phyloP scores from a whole-genome alignment of 2,329 filamentous ascomycete genomes.

The Ascomycota sp. region DNA sequence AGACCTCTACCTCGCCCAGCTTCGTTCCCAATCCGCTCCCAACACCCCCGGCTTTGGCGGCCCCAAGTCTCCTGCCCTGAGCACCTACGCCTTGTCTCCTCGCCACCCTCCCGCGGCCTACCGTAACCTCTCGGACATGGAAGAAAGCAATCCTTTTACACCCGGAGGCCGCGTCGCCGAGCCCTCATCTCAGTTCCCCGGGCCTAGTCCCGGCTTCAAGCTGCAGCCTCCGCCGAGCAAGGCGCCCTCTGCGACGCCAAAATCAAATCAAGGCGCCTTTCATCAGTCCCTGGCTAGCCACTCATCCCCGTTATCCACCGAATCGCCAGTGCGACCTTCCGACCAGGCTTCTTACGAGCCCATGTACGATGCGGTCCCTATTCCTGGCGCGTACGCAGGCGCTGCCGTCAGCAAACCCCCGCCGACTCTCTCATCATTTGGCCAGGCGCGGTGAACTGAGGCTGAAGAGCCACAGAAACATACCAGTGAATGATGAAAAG shows the following conservation, averaged over 20 bases:
- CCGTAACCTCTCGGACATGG: slow-evolving; percentile 24
- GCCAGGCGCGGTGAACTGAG: slow-evolving; percentile 8
- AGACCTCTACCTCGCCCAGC: slow-evolving; percentile 78
- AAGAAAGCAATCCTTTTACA: slow-evolving; percentile 25
- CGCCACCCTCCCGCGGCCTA: slow-evolving; percentile 36
- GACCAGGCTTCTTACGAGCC: slow-evolving; percentile 48
- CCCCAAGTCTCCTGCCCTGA: slow-evolving; percentile 32
- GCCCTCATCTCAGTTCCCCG: slow-evolving; percentile 38
- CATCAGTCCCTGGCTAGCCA: too few species aligned
- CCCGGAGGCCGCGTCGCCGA: slow-evolving; percentile 33
- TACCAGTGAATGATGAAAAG: not conserved
- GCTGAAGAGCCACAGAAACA: too few species aligned
- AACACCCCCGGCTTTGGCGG: slow-evolving; percentile 80
- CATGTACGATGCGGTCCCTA: slow-evolving; percentile 66
- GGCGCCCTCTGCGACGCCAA: slow-evolving; percentile 56
- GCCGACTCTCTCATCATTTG: slow-evolving; percentile 21
- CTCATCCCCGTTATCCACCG: slow-evolving; percentile 16
- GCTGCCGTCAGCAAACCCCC: slow-evolving; percentile 29
- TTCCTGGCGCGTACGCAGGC: slow-evolving; percentile 59
- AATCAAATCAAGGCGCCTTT: slow-evolving; percentile 39
- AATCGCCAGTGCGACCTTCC: slow-evolving; percentile 4
- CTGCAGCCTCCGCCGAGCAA: slow-evolving; percentile 68
- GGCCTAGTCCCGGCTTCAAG: slow-evolving; percentile 43
- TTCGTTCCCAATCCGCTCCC: slow-evolving; percentile 67
- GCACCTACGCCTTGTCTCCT: slow-evolving; percentile 30